Conservation (phyloP, 148 eudicot genomes). For the Rheum nobile region DNA sequence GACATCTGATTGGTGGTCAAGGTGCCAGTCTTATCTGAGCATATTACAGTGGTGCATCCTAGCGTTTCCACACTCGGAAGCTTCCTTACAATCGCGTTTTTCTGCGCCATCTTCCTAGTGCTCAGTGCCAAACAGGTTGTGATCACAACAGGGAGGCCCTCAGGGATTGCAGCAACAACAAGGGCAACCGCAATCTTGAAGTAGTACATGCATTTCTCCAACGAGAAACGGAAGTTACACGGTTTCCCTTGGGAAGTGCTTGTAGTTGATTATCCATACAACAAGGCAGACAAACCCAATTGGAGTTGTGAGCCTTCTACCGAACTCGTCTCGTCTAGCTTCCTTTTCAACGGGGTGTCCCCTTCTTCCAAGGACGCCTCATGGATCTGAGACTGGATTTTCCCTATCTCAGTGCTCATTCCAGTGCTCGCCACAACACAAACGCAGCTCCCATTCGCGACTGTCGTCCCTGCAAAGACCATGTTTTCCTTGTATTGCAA, state of each 20-base stretch:
- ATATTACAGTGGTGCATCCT: slow-evolving; percentile 86
- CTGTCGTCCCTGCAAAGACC: slow-evolving; percentile 2
- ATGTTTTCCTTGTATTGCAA: slow-evolving; percentile 1
- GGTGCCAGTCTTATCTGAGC: slow-evolving; percentile 92
- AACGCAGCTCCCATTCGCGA: not conserved
- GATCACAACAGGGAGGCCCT: slow-evolving; percentile 21
- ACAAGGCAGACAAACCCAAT: not conserved
- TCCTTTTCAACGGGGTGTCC: not conserved
- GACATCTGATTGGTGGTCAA: slow-evolving; percentile 92
- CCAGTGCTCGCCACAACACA: not conserved
- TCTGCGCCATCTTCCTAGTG: slow-evolving; percentile 81
- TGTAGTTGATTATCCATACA: not conserved
- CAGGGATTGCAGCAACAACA: slow-evolving; percentile 1
- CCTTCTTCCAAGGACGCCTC: not conserved
- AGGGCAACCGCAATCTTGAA: slow-evolving; percentile 1
- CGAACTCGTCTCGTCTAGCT: slow-evolving; percentile 1
- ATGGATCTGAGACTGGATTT: not conserved
- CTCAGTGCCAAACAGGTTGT: slow-evolving; percentile 82
- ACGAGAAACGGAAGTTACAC: not conserved
- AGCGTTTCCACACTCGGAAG: slow-evolving; percentile 88
- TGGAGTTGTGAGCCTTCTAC: not conserved
- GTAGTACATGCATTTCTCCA: slow-evolving; percentile 3
- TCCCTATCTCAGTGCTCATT: slow-evolving; percentile 1
- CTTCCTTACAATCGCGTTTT: slow-evolving; percentile 69
- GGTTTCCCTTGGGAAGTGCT: not conserved